These are phyloP conservation scores for Styphnolobium japonicum DNA, from an alignment of 306 rosid species.

Conservation along the genomic window DNA sequence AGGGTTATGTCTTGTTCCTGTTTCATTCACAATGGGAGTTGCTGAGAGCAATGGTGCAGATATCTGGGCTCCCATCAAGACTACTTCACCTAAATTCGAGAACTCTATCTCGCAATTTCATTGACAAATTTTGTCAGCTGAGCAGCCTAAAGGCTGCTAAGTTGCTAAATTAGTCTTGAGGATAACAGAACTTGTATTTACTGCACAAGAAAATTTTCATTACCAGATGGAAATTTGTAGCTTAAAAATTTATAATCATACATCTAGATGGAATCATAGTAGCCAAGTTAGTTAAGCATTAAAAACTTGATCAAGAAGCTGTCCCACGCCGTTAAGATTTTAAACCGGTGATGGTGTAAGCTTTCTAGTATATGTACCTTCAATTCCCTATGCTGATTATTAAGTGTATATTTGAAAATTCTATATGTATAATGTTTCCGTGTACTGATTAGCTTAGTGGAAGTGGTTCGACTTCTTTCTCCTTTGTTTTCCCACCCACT, in stretches of 20 bases:
- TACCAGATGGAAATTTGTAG: slow-evolving; percentile 22
- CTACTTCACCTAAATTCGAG: slow-evolving; percentile 55
- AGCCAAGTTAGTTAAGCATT: slow-evolving; percentile 25
- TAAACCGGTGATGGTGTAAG: slow-evolving; percentile 43
- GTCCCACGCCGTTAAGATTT: slow-evolving; percentile 48
- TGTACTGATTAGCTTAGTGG: slow-evolving; percentile 29
- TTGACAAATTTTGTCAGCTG: slow-evolving; percentile 35
- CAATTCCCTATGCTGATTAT: slow-evolving; percentile 36
- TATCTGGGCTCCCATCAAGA: slow-evolving; percentile 95
- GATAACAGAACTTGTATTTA: no score
- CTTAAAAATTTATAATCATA: slow-evolving; percentile 27
- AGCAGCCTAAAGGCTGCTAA: slow-evolving; percentile 28
- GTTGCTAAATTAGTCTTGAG: slow-evolving; percentile 23
- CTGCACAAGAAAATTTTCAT: no score
- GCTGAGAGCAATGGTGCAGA: slow-evolving; percentile 96
- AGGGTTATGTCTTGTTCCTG: slow-evolving; percentile 89
- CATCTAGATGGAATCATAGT: slow-evolving; percentile 32
- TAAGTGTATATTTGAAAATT: slow-evolving; percentile 48
- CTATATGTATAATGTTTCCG: slow-evolving; percentile 33
- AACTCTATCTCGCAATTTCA: slow-evolving; percentile 43
- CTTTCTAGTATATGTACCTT: slow-evolving; percentile 29
- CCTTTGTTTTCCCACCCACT: no score
- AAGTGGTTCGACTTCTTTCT: no score
- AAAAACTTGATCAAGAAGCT: slow-evolving; percentile 26
- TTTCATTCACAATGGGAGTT: slow-evolving; percentile 71